phyloP scores from a whole-genome alignment of 768 basidiomycete genomes.

The Suillus lakei region DNA sequence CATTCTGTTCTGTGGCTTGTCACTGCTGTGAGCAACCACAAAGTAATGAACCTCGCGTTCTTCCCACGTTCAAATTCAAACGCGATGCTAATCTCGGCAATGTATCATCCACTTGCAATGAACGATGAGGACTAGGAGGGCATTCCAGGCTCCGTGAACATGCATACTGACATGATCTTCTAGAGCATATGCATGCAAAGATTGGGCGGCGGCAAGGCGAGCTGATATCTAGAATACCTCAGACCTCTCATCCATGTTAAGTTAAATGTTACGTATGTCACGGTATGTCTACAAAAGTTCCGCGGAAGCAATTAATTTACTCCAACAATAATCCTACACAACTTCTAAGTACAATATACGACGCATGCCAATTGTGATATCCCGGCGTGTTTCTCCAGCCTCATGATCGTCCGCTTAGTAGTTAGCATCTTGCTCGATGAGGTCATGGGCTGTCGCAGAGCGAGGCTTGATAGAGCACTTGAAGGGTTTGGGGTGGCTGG shows the following conservation, averaged over 20 bases:
- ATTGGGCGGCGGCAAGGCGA: background rate
- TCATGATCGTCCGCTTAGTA: background rate
- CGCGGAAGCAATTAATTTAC: background rate
- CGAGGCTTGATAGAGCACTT: background rate
- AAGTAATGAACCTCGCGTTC: background rate
- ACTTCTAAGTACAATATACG: background rate
- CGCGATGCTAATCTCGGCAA: no score
- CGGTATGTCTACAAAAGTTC: background rate
- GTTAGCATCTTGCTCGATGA: background rate
- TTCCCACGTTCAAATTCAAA: constrained; percentile 2
- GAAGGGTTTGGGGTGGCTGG: background rate
- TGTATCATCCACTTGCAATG: no score
- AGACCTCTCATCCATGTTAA: no score
- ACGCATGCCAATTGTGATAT: background rate
- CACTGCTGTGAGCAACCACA: background rate
- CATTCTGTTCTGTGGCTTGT: constrained; percentile 17
- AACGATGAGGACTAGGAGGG: background rate
- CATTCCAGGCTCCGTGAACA: background rate
- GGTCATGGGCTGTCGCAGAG: background rate
- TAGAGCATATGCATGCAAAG: no score
- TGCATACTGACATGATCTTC: no score
- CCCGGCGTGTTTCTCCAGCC: background rate
- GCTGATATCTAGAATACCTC: background rate
- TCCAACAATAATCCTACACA: background rate
- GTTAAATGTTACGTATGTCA: no score